Evolutionary conservation across 1,284 basidiomycete genomes (phyloP).

Genomic region (Calocybe gambosa): DNA sequence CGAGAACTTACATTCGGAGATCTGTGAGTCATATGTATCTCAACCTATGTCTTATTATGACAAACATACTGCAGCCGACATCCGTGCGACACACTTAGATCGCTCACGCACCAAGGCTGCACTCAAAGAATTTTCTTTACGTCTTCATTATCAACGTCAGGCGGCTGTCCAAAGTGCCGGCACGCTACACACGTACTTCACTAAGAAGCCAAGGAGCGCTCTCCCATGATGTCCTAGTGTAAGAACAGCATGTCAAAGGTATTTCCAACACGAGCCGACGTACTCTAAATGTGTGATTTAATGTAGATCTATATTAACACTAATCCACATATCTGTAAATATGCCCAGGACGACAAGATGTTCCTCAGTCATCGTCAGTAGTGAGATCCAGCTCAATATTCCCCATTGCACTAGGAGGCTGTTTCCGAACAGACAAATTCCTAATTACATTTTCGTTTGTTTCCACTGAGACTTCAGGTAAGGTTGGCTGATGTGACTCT

Average conservation of each 20-base stretch:
- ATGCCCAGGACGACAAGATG: background rate
- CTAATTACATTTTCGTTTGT: slow-evolving; percentile 18
- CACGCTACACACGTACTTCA: slow-evolving; percentile 14
- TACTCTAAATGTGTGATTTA: background rate
- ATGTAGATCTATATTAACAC: background rate
- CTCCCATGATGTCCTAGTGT: background rate
- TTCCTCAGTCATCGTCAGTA: background rate
- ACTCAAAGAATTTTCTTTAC: slow-evolving; percentile 55
- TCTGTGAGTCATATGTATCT: slow-evolving; percentile 37
- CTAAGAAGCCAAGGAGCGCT: slow-evolving; percentile 9
- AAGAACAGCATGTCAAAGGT: background rate
- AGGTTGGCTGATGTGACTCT: background rate
- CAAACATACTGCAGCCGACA: slow-evolving; percentile 44
- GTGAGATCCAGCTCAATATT: slow-evolving; percentile 46
- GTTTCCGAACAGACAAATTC: slow-evolving; percentile 11
- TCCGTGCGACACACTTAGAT: slow-evolving; percentile 64
- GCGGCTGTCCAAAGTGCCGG: slow-evolving; percentile 24
- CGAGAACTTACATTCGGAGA: slow-evolving; percentile 51
- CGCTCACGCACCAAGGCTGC: slow-evolving; percentile 63
- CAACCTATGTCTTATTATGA: background rate
- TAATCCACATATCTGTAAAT: background rate
- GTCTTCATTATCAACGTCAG: slow-evolving; percentile 54
- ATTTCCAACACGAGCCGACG: background rate
- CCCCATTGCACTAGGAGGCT: slow-evolving; percentile 43
- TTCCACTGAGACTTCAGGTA: slow-evolving; percentile 10